Conservation (phyloP, 768 basidiomycete species). For the Boletus patriciae region DNA sequence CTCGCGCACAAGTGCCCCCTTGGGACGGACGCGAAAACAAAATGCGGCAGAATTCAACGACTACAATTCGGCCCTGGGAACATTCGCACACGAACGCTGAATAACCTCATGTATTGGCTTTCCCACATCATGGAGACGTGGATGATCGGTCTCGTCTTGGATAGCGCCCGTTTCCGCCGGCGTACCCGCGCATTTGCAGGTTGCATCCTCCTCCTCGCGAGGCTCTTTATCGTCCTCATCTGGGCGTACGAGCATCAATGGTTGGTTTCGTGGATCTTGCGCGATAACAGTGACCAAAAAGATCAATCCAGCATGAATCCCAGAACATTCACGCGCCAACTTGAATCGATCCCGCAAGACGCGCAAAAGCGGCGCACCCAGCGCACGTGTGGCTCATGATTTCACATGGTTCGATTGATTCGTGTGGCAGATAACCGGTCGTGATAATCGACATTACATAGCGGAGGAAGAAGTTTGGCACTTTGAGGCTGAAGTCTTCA, state of each 20-base stretch:
- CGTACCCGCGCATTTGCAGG: slow-evolving; percentile 66
- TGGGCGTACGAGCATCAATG: slow-evolving; percentile 53
- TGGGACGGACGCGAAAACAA: too few relatives aligned
- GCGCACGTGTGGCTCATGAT: slow-evolving; percentile 58
- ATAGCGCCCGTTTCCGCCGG: slow-evolving; percentile 44
- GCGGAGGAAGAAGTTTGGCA: too few relatives aligned
- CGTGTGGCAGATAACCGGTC: slow-evolving; percentile 70
- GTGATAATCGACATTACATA: too few relatives aligned
- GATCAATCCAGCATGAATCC: not conserved
- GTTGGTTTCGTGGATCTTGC: too few relatives aligned
- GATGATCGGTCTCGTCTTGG: slow-evolving; percentile 46
- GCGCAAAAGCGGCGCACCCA: slow-evolving; percentile 32
- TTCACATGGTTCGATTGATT: slow-evolving; percentile 68
- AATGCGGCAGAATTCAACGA: slow-evolving; percentile 56
- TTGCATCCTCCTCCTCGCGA: slow-evolving; percentile 57
- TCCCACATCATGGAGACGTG: slow-evolving; percentile 73
- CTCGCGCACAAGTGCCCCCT: not conserved
- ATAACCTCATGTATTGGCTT: slow-evolving; percentile 79
- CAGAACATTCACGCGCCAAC: slow-evolving; percentile 60
- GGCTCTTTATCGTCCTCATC: slow-evolving; percentile 66
- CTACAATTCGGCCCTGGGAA: slow-evolving; percentile 74
- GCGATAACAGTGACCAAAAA: not conserved
- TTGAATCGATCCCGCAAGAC: slow-evolving; percentile 41
- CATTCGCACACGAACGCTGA: slow-evolving; percentile 71
- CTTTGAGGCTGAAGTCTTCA: too few relatives aligned